Evolutionary conservation across 106 monocot genomes (phyloP).

Genomic region (Acorus gramineus): DNA sequence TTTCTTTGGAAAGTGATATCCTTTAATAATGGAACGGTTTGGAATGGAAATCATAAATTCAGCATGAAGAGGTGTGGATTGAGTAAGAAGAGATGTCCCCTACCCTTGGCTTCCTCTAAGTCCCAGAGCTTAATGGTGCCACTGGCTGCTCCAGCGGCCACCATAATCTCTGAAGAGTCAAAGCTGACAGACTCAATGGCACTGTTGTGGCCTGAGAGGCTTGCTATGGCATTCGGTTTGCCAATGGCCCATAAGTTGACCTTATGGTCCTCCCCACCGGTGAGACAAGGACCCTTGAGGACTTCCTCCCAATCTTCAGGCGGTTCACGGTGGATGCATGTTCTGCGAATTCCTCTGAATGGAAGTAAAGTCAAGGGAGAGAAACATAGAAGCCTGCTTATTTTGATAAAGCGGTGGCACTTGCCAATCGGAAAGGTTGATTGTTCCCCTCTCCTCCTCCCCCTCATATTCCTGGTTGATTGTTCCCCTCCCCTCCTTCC

Average conservation of each 20-base stretch:
- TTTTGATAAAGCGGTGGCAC: constrained; percentile 2
- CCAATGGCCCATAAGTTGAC: constrained; percentile 99
- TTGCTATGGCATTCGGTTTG: constrained; percentile 92
- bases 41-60: not conserved
- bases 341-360: constrained; percentile 90
- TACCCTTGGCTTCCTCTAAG: constrained; percentile 95
- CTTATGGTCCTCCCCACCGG: constrained; percentile 96
- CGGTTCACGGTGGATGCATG: constrained; percentile 96
- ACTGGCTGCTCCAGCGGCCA: constrained; percentile 92
- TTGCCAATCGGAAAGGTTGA: not conserved
- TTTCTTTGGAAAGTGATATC: not conserved
- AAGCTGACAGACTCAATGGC: constrained; percentile 89
- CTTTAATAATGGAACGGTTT: not conserved
- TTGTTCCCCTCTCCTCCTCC: too few relatives aligned
- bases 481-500: too few relatives aligned
- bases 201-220: constrained; percentile 82
- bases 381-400: not conserved
- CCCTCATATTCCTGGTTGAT: too few relatives aligned
- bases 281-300: constrained; percentile 88
- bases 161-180: constrained; percentile 81
- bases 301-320: constrained; percentile 87
- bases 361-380: constrained; percentile 36
- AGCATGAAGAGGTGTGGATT: not conserved
- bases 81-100: not conserved
- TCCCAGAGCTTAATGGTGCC: constrained; percentile 96